These are phyloP conservation scores for Rhizoctonia solani DNA, from an alignment of 1,284 basidiomycete genomes.

Conservation along the genomic window DNA sequence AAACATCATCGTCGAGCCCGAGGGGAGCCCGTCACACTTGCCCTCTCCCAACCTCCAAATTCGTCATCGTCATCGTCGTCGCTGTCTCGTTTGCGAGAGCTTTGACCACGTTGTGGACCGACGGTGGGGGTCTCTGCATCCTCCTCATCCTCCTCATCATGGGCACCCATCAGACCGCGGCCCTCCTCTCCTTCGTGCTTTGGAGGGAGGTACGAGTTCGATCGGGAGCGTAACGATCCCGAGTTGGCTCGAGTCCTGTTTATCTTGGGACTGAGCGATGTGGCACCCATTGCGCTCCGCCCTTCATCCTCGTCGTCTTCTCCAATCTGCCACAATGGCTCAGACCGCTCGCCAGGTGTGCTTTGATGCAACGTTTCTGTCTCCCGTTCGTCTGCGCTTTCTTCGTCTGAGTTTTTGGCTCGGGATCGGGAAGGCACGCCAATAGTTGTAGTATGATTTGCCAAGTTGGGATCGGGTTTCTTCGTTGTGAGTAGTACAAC, in stretches of 20 bases:
- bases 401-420: conserved; percentile 25
- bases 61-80: conserved; percentile 44
- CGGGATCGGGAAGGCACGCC: conserved; percentile 10
- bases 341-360: conserved; percentile 35
- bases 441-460: conserved; percentile 39
- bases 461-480: conserved; percentile 63
- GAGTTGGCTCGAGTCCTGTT: conserved; percentile 10
- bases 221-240: background rate
- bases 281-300: conserved; percentile 41
- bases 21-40: conserved; percentile 12
- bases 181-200: conserved; percentile 37
- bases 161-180: conserved; percentile 37
- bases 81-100: conserved; percentile 19
- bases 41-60: conserved; percentile 47
- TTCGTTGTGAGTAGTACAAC: conserved; percentile 85
- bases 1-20: conserved; percentile 9
- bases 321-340: conserved; percentile 66
- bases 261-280: conserved; percentile 13
- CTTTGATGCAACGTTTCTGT: conserved; percentile 21
- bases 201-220: background rate
- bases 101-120: background rate
- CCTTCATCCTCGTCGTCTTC: conserved; percentile 58
- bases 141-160: conserved; percentile 42
- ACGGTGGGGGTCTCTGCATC: conserved; percentile 37
- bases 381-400: conserved; percentile 50